Conservation (phyloP, 345 rosid species). For the Citrus maxima region DNA sequence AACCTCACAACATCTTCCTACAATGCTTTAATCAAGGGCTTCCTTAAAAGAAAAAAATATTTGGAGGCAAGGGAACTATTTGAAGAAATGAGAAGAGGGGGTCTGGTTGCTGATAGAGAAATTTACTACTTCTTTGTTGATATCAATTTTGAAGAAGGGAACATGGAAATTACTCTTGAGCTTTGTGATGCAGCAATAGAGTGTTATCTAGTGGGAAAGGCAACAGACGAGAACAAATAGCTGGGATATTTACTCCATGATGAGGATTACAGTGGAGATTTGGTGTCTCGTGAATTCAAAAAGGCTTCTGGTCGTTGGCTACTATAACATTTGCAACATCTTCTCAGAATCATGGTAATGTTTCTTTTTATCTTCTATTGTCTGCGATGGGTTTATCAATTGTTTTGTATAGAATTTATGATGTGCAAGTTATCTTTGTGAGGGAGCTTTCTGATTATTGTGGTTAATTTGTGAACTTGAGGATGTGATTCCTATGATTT, state of each 20-base stretch:
- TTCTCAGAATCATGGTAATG: conserved; percentile 3
- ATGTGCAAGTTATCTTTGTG: background rate
- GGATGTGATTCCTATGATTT: background rate
- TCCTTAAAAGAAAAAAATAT: conserved; percentile 66
- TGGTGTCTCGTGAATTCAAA: background rate
- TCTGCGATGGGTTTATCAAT: background rate
- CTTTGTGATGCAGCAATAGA: conserved; percentile 86
- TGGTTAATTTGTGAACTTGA: background rate
- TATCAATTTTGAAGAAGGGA: conserved; percentile 59
- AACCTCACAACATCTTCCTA: conserved; percentile 53
- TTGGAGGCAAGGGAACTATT: conserved; percentile 69
- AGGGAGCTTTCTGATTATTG: background rate
- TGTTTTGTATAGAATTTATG: background rate
- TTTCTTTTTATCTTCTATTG: background rate
- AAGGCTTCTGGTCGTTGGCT: background rate
- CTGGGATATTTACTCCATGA: background rate
- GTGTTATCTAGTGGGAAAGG: conserved; percentile 45
- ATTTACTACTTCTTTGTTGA: conserved; percentile 56
- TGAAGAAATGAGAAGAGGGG: conserved; percentile 67
- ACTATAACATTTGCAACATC: background rate
- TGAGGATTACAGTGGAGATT: background rate
- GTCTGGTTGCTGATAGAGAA: conserved; percentile 57
- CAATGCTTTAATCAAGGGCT: conserved; percentile 69
- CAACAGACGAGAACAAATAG: conserved; percentile 28
- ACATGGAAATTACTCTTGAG: conserved; percentile 50